A percentile compares a stretch with the other conserved stretches of the same genome.
These are phyloP conservation scores for Baorangia bicolor DNA, from an alignment of 768 basidiomycete species.

Conservation along the genomic window DNA sequence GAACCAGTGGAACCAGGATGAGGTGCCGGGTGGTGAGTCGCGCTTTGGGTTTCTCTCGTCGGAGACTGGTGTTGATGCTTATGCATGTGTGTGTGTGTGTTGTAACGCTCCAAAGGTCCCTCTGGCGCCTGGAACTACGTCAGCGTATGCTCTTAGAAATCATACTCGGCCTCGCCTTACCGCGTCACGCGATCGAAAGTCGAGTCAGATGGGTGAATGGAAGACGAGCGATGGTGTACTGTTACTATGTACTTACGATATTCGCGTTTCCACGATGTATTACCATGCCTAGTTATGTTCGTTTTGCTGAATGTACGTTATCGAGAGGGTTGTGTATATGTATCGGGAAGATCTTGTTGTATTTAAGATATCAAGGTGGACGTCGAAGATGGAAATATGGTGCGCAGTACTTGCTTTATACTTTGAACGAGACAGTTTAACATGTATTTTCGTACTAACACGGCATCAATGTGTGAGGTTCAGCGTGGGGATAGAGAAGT, in stretches of 20 bases:
- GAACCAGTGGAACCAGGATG: constrained; percentile 45
- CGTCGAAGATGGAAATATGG: not conserved
- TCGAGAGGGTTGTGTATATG: not conserved
- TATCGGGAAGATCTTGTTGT: not conserved
- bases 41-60: not conserved
- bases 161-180: not conserved
- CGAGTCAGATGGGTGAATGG: not conserved
- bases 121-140: constrained; percentile 58
- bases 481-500: too few relatives aligned
- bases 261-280: not conserved
- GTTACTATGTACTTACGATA: not conserved
- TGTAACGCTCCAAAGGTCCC: constrained; percentile 35
- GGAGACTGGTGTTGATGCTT: not conserved
- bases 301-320: not conserved
- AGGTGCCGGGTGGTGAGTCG: constrained; percentile 31
- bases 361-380: not conserved
- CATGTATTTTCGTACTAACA: too few relatives aligned
- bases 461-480: too few relatives aligned
- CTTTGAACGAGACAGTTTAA: not conserved
- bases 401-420: not conserved
- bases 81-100: not conserved
- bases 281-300: not conserved
- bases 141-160: constrained; percentile 41
- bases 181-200: not conserved
- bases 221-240: not conserved